Evolutionary conservation across 345 rosid genomes (phyloP).

Genomic region (Mercurialis annua): DNA sequence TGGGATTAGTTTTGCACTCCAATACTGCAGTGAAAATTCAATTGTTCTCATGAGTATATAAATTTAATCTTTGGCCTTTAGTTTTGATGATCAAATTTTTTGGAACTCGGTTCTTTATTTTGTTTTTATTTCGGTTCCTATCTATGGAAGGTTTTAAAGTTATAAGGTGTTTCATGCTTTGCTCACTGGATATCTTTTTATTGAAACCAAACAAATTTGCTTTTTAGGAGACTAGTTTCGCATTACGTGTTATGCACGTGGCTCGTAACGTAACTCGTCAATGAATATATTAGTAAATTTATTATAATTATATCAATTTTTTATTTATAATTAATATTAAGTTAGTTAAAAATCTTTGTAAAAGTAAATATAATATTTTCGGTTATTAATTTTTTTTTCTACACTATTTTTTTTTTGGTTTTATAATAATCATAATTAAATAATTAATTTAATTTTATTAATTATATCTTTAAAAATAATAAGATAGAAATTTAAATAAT

Average conservation of each 20-base stretch:
- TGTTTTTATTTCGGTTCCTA: background rate
- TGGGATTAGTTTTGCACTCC: constrained; percentile 21
- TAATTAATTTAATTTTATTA: too few relatives aligned
- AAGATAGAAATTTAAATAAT: too few relatives aligned
- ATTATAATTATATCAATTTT: too few relatives aligned
- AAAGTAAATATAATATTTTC: too few relatives aligned
- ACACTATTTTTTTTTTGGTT: background rate
- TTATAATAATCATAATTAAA: too few relatives aligned
- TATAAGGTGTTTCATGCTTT: constrained; percentile 3
- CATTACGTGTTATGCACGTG: too few relatives aligned
- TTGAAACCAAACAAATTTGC: constrained; percentile 1
- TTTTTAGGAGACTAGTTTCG: background rate
- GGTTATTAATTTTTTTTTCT: background rate
- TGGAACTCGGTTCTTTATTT: background rate
- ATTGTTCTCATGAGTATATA: constrained; percentile 18
- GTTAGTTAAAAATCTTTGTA: too few relatives aligned
- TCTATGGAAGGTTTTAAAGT: background rate
- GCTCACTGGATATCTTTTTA: background rate
- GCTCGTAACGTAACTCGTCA: too few relatives aligned
- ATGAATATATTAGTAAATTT: too few relatives aligned
- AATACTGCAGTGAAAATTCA: constrained; percentile 1
- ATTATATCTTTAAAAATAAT: too few relatives aligned
- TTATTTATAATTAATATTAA: too few relatives aligned
- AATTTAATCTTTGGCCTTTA: background rate
- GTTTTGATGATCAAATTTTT: constrained; percentile 2